Base-by-base conservation (phyloP, 1,284 basidiomycete species). In the Fomitopsis schrenkii region DNA sequence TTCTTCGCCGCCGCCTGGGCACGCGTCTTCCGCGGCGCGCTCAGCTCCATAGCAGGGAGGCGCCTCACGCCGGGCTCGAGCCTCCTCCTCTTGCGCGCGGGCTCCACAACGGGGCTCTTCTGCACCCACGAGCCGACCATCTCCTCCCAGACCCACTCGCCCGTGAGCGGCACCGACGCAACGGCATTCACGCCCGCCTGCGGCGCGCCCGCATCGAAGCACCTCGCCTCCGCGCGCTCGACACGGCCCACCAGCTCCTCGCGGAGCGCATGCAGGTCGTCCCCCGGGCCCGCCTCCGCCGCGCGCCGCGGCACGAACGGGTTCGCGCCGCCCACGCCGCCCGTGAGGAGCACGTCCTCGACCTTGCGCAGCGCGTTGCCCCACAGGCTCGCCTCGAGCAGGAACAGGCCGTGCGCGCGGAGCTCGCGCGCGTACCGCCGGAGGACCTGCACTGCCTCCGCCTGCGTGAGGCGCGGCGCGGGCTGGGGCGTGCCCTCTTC, bases 351-450 rank as follows among this genome's bases (percentile, higher is more conserved):
- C 65, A 61, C 68, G 60, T 63, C 71, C 62, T 86, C 83, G 55
- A 84, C 74, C 63, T 80, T 74, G 42, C 73, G 74, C 19, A 86
- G 78, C 2, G 78, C 77, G 62, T 79, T 81, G 12, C 77, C 76
- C 79, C 80, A 86, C n/a, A 86, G 68, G 2, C 81, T 80, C 15
- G 81, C 82, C 58, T 85, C 82, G 38, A 83, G 75, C 10, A 65
- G 68, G 10, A 74, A 71, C 12, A 84, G 68, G 14, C 67, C 67
- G 48, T 75, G 71, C 0, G 67, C 67, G 19, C 73, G 72, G 22
- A 86, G 68, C 14, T 69, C 62, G 3, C 63, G 64, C 0, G 80
- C 77, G 58, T 79, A 76, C 0, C 58, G 57, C 17, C 72, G 62
- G 10, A 79, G 61, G 56, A 66, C 60, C 2, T 58, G 55, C 15